Conservation (phyloP, 2,329 filamentous ascomycete species). For the Waltergamsia citrina region DNA sequence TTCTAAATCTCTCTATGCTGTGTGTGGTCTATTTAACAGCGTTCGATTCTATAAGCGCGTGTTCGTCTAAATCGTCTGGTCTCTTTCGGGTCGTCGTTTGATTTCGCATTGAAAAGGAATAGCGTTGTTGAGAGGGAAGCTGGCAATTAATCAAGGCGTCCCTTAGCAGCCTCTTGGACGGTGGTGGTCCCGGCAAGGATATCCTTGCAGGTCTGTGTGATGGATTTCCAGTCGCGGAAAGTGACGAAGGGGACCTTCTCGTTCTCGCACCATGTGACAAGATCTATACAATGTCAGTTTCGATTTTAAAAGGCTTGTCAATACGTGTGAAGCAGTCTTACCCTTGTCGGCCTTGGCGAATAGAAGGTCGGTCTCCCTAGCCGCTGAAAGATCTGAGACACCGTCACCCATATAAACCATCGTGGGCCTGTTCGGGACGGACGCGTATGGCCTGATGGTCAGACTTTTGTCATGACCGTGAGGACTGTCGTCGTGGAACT, state of each 20-base stretch:
- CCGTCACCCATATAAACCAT: conserved; percentile 95
- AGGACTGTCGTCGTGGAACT: conserved; percentile 35
- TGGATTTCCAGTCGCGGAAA: conserved; percentile 77
- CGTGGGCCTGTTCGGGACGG: conserved; percentile 65
- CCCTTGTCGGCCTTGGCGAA: conserved; percentile 89
- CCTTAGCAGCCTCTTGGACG: conserved; percentile 58
- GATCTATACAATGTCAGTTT: conserved; percentile 41
- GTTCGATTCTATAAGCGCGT: no score
- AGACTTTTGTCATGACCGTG: conserved; percentile 97
- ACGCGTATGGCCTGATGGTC: conserved; percentile 79
- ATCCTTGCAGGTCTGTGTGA: conserved; percentile 65
- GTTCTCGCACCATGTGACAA: conserved; percentile 78
- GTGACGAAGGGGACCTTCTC: conserved; percentile 81
- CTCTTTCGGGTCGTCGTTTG: no score
- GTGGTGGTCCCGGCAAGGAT: conserved; percentile 65
- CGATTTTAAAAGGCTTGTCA: background rate
- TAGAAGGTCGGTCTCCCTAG: conserved; percentile 82
- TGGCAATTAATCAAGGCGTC: no score
- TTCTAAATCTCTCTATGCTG: no score
- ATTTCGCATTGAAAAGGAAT: no score
- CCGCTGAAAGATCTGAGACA: conserved; percentile 85
- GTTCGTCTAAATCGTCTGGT: no score
- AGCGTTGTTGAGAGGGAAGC: no score
- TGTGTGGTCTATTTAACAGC: no score
- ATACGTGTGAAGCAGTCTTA: conserved; percentile 25